These are phyloP conservation scores for Somion occarium DNA, from an alignment of 1,284 basidiomycete species.

Conservation along the genomic window DNA sequence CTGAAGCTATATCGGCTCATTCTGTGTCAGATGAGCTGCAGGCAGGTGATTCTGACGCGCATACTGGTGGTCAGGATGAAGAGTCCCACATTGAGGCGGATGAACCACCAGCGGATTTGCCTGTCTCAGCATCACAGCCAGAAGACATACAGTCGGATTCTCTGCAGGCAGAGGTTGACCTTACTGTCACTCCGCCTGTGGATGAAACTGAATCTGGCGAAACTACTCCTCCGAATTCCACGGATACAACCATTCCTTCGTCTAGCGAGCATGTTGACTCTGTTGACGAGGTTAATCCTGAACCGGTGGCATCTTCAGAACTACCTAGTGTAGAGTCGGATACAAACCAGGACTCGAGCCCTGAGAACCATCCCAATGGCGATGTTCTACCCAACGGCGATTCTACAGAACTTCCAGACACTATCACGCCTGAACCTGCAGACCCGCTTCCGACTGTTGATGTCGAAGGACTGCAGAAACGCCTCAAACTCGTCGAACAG, in stretches of 20 bases:
- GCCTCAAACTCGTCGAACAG: slow-evolving; percentile 65
- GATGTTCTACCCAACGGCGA: too few species aligned
- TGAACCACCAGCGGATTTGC: background rate
- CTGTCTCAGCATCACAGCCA: too few species aligned
- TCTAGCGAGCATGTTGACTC: background rate
- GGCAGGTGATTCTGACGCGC: too few species aligned
- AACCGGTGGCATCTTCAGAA: background rate
- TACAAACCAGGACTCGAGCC: background rate
- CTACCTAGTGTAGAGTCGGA: background rate
- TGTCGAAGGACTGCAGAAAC: slow-evolving; percentile 57
- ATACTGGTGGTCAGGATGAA: background rate
- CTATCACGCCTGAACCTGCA: background rate
- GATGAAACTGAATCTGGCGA: background rate
- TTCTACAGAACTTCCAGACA: background rate
- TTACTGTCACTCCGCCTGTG: background rate
- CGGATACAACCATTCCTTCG: too few species aligned
- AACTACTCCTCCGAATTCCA: background rate
- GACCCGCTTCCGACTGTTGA: slow-evolving; percentile 17
- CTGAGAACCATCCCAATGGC: background rate
- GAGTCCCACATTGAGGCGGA: background rate
- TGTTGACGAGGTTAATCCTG: background rate
- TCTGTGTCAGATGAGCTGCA: background rate
- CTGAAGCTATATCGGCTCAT: background rate
- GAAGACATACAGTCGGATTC: too few species aligned
- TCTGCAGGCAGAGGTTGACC: background rate